A percentile compares a stretch with the other conserved stretches of the same genome.
These are phyloP conservation scores for Wickerhamiella slavikovae DNA, from an alignment of 805 yeast genomes.

Conservation along the genomic window DNA sequence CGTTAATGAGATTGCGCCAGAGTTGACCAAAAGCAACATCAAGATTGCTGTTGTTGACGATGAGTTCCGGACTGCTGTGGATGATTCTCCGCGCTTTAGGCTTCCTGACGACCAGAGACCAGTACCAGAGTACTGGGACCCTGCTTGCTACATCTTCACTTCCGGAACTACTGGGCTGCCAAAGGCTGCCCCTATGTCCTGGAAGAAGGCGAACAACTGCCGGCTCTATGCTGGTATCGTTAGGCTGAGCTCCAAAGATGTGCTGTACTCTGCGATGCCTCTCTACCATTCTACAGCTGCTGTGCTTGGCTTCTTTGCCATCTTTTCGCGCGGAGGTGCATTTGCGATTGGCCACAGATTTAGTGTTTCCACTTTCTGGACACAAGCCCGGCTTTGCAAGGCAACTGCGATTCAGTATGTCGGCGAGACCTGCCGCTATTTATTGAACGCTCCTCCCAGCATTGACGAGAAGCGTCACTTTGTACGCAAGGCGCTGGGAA, in stretches of 20 bases:
- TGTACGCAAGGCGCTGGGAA: slow-evolving; percentile 63
- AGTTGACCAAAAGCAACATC: slow-evolving; percentile 15
- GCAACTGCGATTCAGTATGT: slow-evolving; percentile 84
- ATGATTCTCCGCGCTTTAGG: slow-evolving; percentile 24
- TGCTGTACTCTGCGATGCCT: slow-evolving; percentile 83
- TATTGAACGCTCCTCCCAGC: slow-evolving; percentile 42
- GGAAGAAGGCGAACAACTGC: slow-evolving; percentile 71
- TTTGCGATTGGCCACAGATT: slow-evolving; percentile 64
- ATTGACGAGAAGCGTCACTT: slow-evolving; percentile 39
- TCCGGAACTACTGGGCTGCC: slow-evolving; percentile 94
- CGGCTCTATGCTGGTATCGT: slow-evolving; percentile 48
- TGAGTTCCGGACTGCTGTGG: slow-evolving; percentile 27
- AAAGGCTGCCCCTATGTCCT: slow-evolving; percentile 79
- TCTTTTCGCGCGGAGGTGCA: slow-evolving; percentile 46
- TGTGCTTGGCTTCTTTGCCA: slow-evolving; percentile 60
- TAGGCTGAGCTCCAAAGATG: slow-evolving; percentile 31
- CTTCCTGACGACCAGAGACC: slow-evolving; percentile 34
- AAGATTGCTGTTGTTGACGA: slow-evolving; percentile 9
- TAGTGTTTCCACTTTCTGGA: slow-evolving; percentile 74
- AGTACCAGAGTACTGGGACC: slow-evolving; percentile 32
- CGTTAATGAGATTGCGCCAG: slow-evolving; percentile 29
- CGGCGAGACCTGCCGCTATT: slow-evolving; percentile 83
- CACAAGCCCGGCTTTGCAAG: slow-evolving; percentile 47
- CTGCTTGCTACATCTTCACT: slow-evolving; percentile 63
- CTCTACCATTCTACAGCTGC: slow-evolving; percentile 90